Evolutionary conservation across 2,329 filamentous ascomycete genomes (phyloP).

Genomic region (Westerdykella aurantiaca): DNA sequence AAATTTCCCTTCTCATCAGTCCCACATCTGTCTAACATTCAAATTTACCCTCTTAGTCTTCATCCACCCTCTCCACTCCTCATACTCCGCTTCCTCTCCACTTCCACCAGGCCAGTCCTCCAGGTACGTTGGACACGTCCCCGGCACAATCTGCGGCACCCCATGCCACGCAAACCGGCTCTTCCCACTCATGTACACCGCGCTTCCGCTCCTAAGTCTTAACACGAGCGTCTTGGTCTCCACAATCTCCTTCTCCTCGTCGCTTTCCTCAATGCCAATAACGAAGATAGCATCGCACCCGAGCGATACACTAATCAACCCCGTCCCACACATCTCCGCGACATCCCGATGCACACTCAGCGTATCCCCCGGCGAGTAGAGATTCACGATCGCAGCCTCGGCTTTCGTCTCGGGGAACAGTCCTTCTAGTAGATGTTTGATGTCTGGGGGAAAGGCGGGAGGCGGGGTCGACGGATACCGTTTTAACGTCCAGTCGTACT

Average conservation of each 20-base stretch:
- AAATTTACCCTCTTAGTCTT: conserved; percentile 78
- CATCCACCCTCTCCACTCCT: conserved; percentile 84
- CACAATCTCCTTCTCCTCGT: conserved; percentile 18
- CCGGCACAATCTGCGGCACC: conserved; percentile 76
- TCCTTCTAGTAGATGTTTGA: conserved; percentile 59
- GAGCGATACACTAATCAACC: conserved; percentile 77
- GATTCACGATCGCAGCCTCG: conserved; percentile 88
- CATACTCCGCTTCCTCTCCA: conserved; percentile 45
- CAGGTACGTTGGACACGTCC: conserved; percentile 71
- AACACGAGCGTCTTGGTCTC: conserved; percentile 19
- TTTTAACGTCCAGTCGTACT: conserved; percentile 93
- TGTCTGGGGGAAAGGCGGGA: conserved; percentile 68
- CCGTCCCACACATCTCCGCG: conserved; percentile 72
- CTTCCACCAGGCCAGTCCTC: conserved; percentile 63
- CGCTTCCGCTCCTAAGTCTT: conserved; percentile 72
- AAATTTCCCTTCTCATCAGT: conserved; percentile 25
- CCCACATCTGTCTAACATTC: conserved; percentile 84
- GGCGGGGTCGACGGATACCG: conserved; percentile 65
- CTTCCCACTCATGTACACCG: conserved; percentile 77
- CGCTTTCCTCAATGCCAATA: conserved; percentile 55
- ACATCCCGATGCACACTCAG: conserved; percentile 92
- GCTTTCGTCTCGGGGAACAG: conserved; percentile 73
- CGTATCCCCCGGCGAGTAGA: conserved; percentile 86
- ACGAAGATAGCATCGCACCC: conserved; percentile 90
- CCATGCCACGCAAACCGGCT: conserved; percentile 92